Evolutionary conservation across 1,139 yeast genomes (phyloP), one percentile per base, ranked within the genome.

Genomic region (Candida glucosophila): DNA sequence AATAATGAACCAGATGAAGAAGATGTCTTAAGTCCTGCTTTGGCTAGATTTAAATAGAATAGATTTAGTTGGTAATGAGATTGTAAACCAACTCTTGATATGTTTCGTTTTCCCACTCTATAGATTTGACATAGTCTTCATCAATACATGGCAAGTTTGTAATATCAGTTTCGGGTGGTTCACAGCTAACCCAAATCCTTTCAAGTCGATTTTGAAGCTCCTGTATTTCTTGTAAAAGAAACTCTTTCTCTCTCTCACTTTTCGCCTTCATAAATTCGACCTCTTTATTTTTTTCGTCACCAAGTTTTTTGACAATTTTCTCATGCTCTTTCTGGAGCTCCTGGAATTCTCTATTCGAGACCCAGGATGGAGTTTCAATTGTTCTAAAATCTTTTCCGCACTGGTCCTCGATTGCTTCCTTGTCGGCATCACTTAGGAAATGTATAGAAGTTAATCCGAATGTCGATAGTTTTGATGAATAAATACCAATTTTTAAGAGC

Each of bases 11-110:
- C 65, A 4, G 70, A 65, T 30, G 68, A 69, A 31, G 56, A 58
- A 38, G 78, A 73, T 41, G 47, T 57, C 19, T 55, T 76, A 37
- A 75, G 67, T 12, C 63, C 65, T 15, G 82, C 78, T 3, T 59
- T 77, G 36, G 58, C 75, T 14, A 65, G 85, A 49, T 77, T 77
- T 41, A 58, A 55, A 26, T 62, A 29, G 12, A 22, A 18, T 25
- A 17, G 12, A 12, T 22, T 28, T 25, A 28, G 29, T 19, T 26
- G 29, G 24, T 30, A 17, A 26, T 19, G 27, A 40, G 24, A 20
- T 32, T 29, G 24, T 35, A 39, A 19, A 41, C 25, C 17, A 39
- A 24, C 11, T 34, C 31, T 29, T 46, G 52, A 17, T 36, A 33
- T 8, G 42, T 23, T 9, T 34, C 23, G 22, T 43, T 44, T 28